phyloP scores from a whole-genome alignment of 257 asterid species.

The Solanum gracilifrons region DNA sequence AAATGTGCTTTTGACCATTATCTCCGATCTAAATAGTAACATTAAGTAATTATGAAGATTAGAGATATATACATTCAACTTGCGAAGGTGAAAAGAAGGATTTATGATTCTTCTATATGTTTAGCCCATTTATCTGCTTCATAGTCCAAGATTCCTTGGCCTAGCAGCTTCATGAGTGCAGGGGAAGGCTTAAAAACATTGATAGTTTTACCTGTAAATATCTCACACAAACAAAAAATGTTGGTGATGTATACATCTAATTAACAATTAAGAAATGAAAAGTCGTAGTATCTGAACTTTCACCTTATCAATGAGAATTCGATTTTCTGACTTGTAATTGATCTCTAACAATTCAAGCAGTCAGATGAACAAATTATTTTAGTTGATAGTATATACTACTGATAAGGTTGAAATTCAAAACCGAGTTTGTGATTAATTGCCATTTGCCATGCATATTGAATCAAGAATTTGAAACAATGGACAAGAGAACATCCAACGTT shows the following conservation, averaged over 20 bases:
- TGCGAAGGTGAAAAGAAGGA: conserved; percentile 11
- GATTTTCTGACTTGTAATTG: too few relatives aligned
- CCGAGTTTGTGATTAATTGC: background rate
- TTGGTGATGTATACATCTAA: background rate
- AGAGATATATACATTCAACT: conserved; percentile 4
- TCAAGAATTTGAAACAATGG: background rate
- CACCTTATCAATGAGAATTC: background rate
- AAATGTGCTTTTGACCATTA: background rate
- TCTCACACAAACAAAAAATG: background rate
- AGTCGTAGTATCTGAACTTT: background rate
- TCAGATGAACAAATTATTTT: background rate
- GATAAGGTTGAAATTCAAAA: background rate
- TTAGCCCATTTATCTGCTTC: conserved; percentile 16
- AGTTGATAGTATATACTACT: background rate
- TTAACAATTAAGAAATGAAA: background rate
- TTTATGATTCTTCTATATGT: conserved; percentile 10
- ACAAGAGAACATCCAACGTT: background rate
- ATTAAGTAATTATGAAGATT: background rate
- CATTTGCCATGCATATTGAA: background rate
- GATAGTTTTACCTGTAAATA: background rate
- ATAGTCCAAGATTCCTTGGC: background rate
- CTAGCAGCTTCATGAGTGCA: background rate
- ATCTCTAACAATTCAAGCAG: background rate
- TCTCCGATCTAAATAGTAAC: background rate
- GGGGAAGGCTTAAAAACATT: background rate